Percentiles rank a stretch among this genome's conserved stretches.
Evolutionary conservation across 2,329 filamentous ascomycete species (phyloP).

Genomic region (Phialocephala sp.): DNA sequence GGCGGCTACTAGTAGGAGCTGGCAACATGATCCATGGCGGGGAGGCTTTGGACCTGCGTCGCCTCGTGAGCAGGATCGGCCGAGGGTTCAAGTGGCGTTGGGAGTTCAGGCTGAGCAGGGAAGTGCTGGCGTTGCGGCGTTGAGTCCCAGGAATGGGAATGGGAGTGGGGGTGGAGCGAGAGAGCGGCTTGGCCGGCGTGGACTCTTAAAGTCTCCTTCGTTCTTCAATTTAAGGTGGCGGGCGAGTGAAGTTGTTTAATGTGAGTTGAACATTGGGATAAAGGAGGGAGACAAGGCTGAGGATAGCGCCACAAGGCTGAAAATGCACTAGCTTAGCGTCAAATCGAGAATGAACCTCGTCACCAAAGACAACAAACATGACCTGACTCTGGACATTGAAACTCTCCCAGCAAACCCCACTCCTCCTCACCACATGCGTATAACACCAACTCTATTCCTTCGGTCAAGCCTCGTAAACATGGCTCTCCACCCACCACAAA

Average conservation of each 20-base stretch:
- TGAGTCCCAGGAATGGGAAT: neutral
- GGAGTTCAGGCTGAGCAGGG: neutral
- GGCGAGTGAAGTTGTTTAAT: neutral
- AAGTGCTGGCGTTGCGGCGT: neutral
- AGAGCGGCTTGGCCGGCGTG: neutral
- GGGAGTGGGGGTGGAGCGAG: neutral
- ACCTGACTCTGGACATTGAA: slow-evolving; percentile 15
- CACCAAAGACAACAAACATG: slow-evolving; percentile 13
- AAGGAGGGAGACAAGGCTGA: slow-evolving; percentile 19
- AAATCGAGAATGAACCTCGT: slow-evolving; percentile 16
- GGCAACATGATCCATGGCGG: slow-evolving; percentile 32
- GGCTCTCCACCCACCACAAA: slow-evolving; percentile 39
- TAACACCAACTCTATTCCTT: slow-evolving; percentile 30
- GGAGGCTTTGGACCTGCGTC: slow-evolving; percentile 28
- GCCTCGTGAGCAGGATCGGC: neutral
- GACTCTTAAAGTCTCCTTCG: neutral
- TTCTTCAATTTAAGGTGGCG: neutral
- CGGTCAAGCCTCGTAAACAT: slow-evolving; percentile 33
- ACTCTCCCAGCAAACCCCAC: slow-evolving; percentile 13
- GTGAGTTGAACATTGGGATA: neutral
- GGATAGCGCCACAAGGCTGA: slow-evolving; percentile 23
- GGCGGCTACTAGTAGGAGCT: slow-evolving; percentile 8
- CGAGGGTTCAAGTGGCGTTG: neutral
- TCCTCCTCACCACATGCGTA: slow-evolving; percentile 27
- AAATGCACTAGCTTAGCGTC: slow-evolving; percentile 18